Evolutionary conservation across 2,329 filamentous ascomycete genomes (phyloP).

Genomic region (Pseudocercospora cruenta): DNA sequence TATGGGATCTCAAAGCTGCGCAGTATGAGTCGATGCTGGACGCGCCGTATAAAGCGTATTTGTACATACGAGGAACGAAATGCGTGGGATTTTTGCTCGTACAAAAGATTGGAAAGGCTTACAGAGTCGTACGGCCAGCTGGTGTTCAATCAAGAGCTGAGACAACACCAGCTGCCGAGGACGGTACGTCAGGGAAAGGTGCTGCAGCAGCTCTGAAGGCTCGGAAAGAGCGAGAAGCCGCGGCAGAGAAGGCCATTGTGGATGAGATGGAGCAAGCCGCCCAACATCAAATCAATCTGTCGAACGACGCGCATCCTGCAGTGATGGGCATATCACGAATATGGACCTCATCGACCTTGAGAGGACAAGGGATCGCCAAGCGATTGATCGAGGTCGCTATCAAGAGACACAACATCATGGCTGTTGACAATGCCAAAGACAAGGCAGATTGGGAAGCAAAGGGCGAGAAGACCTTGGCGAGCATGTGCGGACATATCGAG

Average conservation of each 20-base stretch:
- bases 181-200: conserved; percentile 17
- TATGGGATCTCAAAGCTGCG: conserved; percentile 57
- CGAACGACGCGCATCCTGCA: conserved; percentile 41
- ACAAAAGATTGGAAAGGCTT: conserved; percentile 63
- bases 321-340: conserved; percentile 67
- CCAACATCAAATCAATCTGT: conserved; percentile 30
- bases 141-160: background rate
- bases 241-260: conserved; percentile 11
- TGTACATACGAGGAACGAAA: conserved; percentile 64
- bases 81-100: conserved; percentile 66
- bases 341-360: conserved; percentile 63
- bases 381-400: conserved; percentile 55
- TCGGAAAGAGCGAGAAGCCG: conserved; percentile 27
- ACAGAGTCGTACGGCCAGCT: conserved; percentile 48
- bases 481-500: conserved; percentile 47
- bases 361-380: conserved; percentile 61
- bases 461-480: background rate
- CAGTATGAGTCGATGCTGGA: conserved; percentile 27
- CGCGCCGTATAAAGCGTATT: conserved; percentile 62
- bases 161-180: conserved; percentile 26
- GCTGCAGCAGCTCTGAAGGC: conserved; percentile 30
- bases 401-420: conserved; percentile 24
- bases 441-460: background rate
- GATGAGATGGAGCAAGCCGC: conserved; percentile 21
- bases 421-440: background rate